Evolutionary conservation across 2,329 filamentous ascomycete species (phyloP), one percentile per base, ranked within the genome.

Genomic region (Proliferodiscus dingleyae): DNA sequence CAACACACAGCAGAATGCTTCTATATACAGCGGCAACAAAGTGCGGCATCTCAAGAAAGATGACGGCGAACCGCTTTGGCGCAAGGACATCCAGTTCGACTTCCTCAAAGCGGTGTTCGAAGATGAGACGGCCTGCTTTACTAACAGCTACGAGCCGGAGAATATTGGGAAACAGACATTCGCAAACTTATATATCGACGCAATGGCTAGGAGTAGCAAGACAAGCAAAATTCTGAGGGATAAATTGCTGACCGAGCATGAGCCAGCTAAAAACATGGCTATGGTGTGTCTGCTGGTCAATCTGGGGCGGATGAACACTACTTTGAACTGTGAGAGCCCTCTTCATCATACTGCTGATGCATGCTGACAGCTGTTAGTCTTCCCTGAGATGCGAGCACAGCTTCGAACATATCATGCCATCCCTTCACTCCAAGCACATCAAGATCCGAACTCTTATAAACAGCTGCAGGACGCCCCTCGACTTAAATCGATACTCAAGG

Each of bases 261-360:
- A 89, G 54, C 90, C 90, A 18, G 93, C 91, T 28, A 89, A 95
- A 66, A 91, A 89, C 62, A 98, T 98, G 93, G 93, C 93, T 43
- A 98, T 98, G 93, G 91, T 98, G 48, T 98, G 93, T 68, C 72
- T 98, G 54, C 71, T 98, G 59, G 93, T 98, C 65, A 98, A 98
- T 62, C 87, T 98, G 53, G 93, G 93, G 47, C 79, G 93, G 53
- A 98, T 98, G 93, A 98, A 98, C 68, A 98, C 93, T 2, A 98
- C 93, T 0, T 74, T 98, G 38, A 98, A 98, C 63, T 97, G 90
- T 95, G 72, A 63, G 81, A 66, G 44, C 7, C 37, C 26, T 8
- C 7, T 42, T 47, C 46, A 28, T 16, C 7, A 46, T 26, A n/a
- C 28, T 37, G 10, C 24, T 36, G 32, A 36, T 44, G 46, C 36